Base-by-base conservation (phyloP, 2,329 filamentous ascomycete species). In the Nemania sp. region DNA sequence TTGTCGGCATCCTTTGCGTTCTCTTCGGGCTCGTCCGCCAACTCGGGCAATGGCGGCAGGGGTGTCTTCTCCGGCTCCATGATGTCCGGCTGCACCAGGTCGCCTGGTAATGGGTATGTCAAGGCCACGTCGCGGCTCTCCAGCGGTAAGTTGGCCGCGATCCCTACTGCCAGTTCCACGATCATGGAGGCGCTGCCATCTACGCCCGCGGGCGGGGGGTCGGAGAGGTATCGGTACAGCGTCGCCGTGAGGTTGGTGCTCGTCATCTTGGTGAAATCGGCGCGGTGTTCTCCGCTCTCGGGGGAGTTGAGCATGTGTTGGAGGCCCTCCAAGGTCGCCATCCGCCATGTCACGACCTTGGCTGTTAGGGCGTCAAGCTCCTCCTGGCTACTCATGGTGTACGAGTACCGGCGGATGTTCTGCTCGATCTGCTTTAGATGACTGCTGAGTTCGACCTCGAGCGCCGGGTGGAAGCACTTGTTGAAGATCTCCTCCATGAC, bases 281-380 rank as follows among this genome's bases (percentile, higher is more conserved):
- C 77, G 32, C 88, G 87, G 75, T 92, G 84, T 11, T 90, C 84
- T 12, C 81, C 81, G 46, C 87, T 88, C 56, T 88, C 82, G 0
- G 85, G 79, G 3, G 88, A 86, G 58, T 84, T 82, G 17, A 98
- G 81, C 37, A 84, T 75, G 54, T 90, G 87, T 65, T 88, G 84
- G 17, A 99, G 81, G n/a, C 94, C 95, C 71, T 99, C 95, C 15
- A 98, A 81, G 2, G 95, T 99, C 3, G 94, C 88, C 77, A 98
- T 87, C 61, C 95, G 87, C 95, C 95, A 99, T 72, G 90, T 91
- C 62, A 96, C 88, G 46, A 98, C 87, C 76, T 96, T 96, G 47
- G 88, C 86, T 20, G 90, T 90, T 57, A 96, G 83, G 1, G 93
- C 92, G 54, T 98, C 92, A 68, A 90, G 91, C 73, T 98, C 94